These are phyloP conservation scores for Naganishia cerealis DNA, from an alignment of 1,284 basidiomycete genomes.

Conservation along the genomic window DNA sequence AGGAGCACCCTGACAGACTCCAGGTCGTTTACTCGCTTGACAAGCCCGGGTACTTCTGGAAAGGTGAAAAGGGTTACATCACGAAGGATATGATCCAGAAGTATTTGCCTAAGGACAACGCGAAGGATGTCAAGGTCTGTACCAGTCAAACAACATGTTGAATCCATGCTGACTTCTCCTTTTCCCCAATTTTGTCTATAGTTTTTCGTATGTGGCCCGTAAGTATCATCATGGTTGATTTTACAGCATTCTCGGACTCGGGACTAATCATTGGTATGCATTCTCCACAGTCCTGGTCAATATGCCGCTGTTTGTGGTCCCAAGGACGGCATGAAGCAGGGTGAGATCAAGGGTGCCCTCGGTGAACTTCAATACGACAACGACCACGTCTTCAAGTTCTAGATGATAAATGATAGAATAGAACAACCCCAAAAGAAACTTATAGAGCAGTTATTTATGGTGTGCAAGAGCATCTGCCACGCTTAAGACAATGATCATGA, in stretches of 20 bases:
- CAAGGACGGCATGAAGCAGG: slow-evolving; percentile 70
- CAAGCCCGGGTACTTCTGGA: slow-evolving; percentile 81
- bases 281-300: slow-evolving; percentile 63
- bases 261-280: slow-evolving; percentile 1
- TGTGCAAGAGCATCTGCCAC: neutral
- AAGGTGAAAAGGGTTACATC: slow-evolving; percentile 84
- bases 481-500: neutral
- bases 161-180: neutral
- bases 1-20: slow-evolving; percentile 61
- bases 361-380: slow-evolving; percentile 82
- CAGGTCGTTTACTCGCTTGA: slow-evolving; percentile 83
- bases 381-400: slow-evolving; percentile 64
- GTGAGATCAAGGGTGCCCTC: slow-evolving; percentile 74
- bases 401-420: slow-evolving; percentile 3
- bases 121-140: slow-evolving; percentile 34
- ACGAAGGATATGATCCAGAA: slow-evolving; percentile 87
- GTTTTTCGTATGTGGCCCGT: slow-evolving; percentile 37
- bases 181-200: neutral
- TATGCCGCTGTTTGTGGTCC: slow-evolving; percentile 68
- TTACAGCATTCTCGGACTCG: neutral
- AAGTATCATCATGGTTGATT: neutral
- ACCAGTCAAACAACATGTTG: too few species aligned
- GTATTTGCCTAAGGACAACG: slow-evolving; percentile 59
- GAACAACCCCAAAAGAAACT: neutral
- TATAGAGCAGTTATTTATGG: neutral